Evolutionary conservation across 164 flowering plant species (phyloP), one percentile per base, ranked within the genome.

Genomic region (Annona cherimola): DNA sequence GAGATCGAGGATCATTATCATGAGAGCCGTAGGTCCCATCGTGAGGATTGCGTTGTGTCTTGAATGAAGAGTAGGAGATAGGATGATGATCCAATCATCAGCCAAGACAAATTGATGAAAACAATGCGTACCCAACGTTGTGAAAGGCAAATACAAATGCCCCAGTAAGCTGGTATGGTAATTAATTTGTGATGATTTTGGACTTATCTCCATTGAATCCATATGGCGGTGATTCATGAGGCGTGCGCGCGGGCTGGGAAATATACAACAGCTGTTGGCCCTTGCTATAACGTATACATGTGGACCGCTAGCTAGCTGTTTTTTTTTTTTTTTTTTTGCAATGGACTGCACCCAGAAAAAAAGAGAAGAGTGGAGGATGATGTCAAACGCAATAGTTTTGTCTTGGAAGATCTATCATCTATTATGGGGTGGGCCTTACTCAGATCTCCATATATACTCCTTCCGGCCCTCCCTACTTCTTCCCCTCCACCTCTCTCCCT

Each of bases 381-480:
- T 68, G 59, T 72, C 72, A 72, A 50, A 8, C 6, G 60, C 1
- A 43, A 62, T 43, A 5, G 43, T 61, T 68, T 42, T 41, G 67
- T 45, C 70, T 39, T 12, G 68, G 35, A 72, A 76, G 68, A 76
- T 76, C 75, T 68, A 68, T 3, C 4, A 63, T 45, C 40, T 63
- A 20, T 57, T 68, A 63, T 68, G 54, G 42, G 5, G 72, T 61
- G 54, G 78, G 69, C 57, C 79, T 69, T 11, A 16, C 41, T 18
- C 54, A 59, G 71, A 72, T 63, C 57, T 67, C 72, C 75, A 67
- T 35, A 55, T 14, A 66, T 63, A 20, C 60, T 70, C 20, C 45
- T 18, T 5, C 12, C 55, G 7, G 71, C 66, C n/a, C 20, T 41
- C 63, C 40, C 63, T 67, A 19, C 67, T 55, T 18, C 73, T 6